Percentiles rank a stretch among this genome's conserved stretches.
Conservation (phyloP, 1,139 yeast species). For the Blastobotrys buckinghamii region DNA sequence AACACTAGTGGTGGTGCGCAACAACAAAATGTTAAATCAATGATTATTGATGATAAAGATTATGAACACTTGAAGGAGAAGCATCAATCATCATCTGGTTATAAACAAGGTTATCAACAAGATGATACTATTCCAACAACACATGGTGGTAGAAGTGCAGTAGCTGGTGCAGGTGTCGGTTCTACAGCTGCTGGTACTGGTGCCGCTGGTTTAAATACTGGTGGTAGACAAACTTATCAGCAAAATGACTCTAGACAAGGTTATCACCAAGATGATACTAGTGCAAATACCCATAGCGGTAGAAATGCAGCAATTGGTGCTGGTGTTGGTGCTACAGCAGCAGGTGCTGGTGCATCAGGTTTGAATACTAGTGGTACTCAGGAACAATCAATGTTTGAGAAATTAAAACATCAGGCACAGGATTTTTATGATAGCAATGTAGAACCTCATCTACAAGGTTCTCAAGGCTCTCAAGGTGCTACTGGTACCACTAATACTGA, state of each 20-base stretch:
- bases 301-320: not conserved
- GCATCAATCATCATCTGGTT: no score
- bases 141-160: not conserved
- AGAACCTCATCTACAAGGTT: not conserved
- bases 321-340: conserved; percentile 6
- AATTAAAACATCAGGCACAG: conserved; percentile 6
- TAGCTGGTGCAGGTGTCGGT: not conserved
- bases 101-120: no score
- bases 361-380: not conserved
- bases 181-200: no score
- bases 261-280: not conserved
- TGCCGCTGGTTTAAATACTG: no score
- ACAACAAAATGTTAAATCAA: no score
- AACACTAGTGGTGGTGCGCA: no score
- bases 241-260: not conserved
- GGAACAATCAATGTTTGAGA: not conserved
- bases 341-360: not conserved
- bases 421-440: conserved; percentile 3
- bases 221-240: not conserved
- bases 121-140: no score
- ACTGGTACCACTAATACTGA: not conserved
- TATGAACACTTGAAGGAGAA: no score
- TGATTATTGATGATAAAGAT: no score
- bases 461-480: not conserved
- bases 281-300: not conserved